These are phyloP conservation scores for Leishmania mexicana DNA, from an alignment of 208 protist genomes.

Conservation along the genomic window DNA sequence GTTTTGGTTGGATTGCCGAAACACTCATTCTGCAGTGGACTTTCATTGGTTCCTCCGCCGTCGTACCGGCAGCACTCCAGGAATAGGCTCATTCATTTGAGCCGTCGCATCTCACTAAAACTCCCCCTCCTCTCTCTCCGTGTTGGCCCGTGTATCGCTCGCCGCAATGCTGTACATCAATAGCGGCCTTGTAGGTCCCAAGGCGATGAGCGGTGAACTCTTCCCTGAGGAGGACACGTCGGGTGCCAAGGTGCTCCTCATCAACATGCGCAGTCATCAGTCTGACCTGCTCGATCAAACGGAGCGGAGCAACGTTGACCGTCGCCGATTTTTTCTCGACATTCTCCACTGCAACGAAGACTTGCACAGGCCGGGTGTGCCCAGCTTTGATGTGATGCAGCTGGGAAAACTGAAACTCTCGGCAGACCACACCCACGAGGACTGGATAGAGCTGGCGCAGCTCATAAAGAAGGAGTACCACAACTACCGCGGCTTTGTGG, in stretches of 20 bases:
- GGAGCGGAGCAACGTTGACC: constrained; percentile 2
- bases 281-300: constrained; percentile 40
- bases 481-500: constrained; percentile 97
- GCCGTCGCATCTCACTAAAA: background rate
- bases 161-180: constrained; percentile 29
- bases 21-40: background rate
- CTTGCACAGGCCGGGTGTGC: constrained; percentile 61
- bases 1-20: background rate
- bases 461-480: constrained; percentile 84
- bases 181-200: background rate
- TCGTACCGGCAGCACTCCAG: background rate
- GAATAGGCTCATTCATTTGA: background rate
- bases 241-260: constrained; percentile 54
- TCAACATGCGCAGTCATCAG: constrained; percentile 65
- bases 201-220: constrained; percentile 18
- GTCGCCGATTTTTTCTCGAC: constrained; percentile 48
- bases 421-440: constrained; percentile 53
- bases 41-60: background rate
- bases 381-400: constrained; percentile 56
- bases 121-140: background rate
- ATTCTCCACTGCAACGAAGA: constrained; percentile 62
- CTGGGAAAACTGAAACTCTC: constrained; percentile 64
- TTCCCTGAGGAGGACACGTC: constrained; percentile 28
- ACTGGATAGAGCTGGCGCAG: constrained; percentile 77
- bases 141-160: background rate